phyloP scores from a whole-genome alignment of 2,329 filamentous ascomycete species.

The Bipolaris cookei region DNA sequence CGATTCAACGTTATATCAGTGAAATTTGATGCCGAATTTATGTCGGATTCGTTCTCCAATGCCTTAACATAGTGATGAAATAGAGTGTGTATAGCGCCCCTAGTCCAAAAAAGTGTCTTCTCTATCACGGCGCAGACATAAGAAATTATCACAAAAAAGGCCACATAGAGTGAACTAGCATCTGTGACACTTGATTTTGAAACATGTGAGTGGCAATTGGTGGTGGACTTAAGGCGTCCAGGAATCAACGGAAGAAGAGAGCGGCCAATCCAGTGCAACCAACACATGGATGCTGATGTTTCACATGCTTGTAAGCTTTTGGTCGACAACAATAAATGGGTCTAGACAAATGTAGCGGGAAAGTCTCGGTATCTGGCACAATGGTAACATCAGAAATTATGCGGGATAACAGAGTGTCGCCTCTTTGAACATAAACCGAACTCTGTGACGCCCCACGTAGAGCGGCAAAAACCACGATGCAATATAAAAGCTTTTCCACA shows the following conservation, averaged over 20 bases:
- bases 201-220: not conserved
- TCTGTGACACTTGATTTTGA: not conserved
- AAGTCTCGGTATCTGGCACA: not conserved
- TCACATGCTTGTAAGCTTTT: constrained; percentile 3
- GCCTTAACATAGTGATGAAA: not conserved
- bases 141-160: not conserved
- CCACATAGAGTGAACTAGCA: not conserved
- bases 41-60: not conserved
- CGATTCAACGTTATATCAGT: too few species aligned
- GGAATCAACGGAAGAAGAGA: not conserved
- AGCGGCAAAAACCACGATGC: not conserved
- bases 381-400: not conserved
- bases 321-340: not conserved
- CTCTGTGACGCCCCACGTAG: not conserved
- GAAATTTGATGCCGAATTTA: too few species aligned
- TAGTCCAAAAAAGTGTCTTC: not conserved
- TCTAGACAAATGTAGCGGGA: not conserved
- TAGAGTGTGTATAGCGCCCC: not conserved
- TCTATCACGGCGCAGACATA: not conserved
- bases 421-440: too few species aligned
- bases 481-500: not conserved
- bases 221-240: constrained; percentile 1
- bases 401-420: not conserved
- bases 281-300: not conserved
- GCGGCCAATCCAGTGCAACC: not conserved